A percentile compares a stretch with the other conserved stretches of the same genome.
Evolutionary conservation across 768 basidiomycete genomes (phyloP).

Genomic region (Russula ochroleuca): DNA sequence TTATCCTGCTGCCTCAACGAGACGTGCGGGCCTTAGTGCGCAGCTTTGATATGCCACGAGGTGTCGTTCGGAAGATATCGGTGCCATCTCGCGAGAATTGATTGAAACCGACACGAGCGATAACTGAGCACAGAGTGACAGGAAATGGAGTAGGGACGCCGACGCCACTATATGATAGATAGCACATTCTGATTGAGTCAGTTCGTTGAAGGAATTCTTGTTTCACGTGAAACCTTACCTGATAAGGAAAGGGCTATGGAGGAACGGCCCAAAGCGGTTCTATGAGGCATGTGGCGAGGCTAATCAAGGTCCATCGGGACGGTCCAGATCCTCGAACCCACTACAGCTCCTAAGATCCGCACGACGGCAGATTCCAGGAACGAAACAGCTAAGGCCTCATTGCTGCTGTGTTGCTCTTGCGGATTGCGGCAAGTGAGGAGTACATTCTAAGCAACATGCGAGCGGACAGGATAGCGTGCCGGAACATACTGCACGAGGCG

Average conservation of each 20-base stretch:
- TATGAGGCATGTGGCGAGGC: not conserved
- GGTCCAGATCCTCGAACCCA: constrained; percentile 5
- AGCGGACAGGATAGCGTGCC: not conserved
- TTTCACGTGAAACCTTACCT: constrained; percentile 8
- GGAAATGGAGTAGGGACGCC: not conserved
- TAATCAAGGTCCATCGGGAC: not conserved
- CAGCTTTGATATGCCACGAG: not conserved
- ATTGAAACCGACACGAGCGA: not conserved
- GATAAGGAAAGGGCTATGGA: not conserved
- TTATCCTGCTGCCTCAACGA: not conserved
- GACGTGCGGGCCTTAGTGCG: not conserved
- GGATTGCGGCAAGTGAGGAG: not conserved
- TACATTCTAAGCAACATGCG: not conserved
- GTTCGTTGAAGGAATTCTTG: not conserved
- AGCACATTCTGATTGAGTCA: constrained; percentile 19
- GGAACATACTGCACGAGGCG: constrained; percentile 1
- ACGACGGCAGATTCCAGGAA: not conserved
- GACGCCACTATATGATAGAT: not conserved
- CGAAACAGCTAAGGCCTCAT: not conserved
- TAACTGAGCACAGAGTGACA: not conserved
- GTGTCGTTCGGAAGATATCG: not conserved
- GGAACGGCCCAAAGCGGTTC: not conserved
- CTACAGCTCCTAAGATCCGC: not conserved
- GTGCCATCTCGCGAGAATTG: not conserved
- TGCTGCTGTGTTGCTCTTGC: not conserved